Evolutionary conservation across 73 alveolate genomes (phyloP), one percentile per base, ranked within the genome.

Genomic region (Durusdinium trenchii): DNA sequence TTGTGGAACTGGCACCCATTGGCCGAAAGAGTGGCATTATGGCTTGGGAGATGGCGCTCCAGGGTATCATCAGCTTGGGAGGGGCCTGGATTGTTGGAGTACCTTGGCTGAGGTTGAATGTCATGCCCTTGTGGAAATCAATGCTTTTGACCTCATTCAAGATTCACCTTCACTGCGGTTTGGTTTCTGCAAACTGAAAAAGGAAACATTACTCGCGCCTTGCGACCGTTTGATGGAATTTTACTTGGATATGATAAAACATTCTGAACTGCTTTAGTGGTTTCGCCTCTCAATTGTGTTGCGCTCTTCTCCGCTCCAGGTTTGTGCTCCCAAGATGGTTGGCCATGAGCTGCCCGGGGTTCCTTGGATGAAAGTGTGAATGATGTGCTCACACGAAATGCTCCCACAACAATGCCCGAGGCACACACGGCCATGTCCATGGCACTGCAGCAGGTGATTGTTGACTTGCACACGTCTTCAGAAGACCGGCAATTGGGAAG

Each of bases 21-120:
- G 89, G 98, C 60, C 79, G 98, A 46, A 91, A 67, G 61, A 91
- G 98, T 52, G 98, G 98, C 54, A 91, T 91, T 28, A 42, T 91
- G 76, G 98, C 98, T 18, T 91, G 98, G 98, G 89, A 91, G 18
- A 60, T 54, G 50, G 87, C 98, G 28, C 32, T 91, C 43, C 78
- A 91, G 43, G 86, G 82, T 6, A 78, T 76, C 47, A 16, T 36
- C 61, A 45, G 98, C 60, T 45, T 75, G 60, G 43, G 35, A 28
- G 78, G 36, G 32, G 85, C 98, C 32, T 47, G 78, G 36, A 20
- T 76, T 35, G 47, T 71, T 43, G 98, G 85, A 30, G 98, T 50
- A 32, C 57, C 98, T 91, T 9, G 89, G 89, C 89, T 3, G 50
- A 50, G 30, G 10, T 23, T 42, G 9, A 9, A 10, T 60, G n/a